A percentile compares a stretch with the other conserved stretches of the same genome.
phyloP scores from a whole-genome alignment of 139 green algal species.

The Auxenochlorella pyrenoidosa region DNA sequence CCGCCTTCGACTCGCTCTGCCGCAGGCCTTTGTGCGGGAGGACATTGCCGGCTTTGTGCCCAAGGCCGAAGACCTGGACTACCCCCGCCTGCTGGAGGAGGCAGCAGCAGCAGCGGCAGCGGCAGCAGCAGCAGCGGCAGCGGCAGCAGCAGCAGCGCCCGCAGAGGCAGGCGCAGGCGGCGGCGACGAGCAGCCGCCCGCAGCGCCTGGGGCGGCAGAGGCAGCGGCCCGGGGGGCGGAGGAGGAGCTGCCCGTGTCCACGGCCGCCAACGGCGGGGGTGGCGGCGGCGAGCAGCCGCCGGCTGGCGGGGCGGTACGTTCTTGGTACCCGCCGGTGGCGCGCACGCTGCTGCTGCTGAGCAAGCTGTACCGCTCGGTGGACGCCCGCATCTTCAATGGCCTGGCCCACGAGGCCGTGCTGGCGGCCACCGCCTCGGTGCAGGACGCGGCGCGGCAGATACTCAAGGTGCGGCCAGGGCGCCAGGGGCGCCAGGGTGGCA shows the following conservation, averaged over 20 bases:
- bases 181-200: background rate
- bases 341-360: constrained; percentile 84
- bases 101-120: constrained; percentile 10
- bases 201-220: background rate
- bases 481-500: background rate
- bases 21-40: constrained; percentile 86
- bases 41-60: constrained; percentile 79
- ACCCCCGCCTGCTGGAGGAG: constrained; percentile 78
- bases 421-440: constrained; percentile 77
- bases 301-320: constrained; percentile 29
- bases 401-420: constrained; percentile 91
- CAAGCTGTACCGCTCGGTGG: constrained; percentile 91
- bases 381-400: constrained; percentile 84
- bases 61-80: constrained; percentile 82
- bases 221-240: background rate
- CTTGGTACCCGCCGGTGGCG: constrained; percentile 87
- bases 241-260: background rate
- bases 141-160: background rate
- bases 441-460: constrained; percentile 53
- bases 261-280: background rate
- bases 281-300: constrained; percentile 1
- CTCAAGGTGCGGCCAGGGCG: constrained; percentile 14
- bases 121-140: background rate
- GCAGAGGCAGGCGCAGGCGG: background rate
- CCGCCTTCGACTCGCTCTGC: no score